Conservation (phyloP, 305 asterid genomes). For the Fraxinus nigra region DNA sequence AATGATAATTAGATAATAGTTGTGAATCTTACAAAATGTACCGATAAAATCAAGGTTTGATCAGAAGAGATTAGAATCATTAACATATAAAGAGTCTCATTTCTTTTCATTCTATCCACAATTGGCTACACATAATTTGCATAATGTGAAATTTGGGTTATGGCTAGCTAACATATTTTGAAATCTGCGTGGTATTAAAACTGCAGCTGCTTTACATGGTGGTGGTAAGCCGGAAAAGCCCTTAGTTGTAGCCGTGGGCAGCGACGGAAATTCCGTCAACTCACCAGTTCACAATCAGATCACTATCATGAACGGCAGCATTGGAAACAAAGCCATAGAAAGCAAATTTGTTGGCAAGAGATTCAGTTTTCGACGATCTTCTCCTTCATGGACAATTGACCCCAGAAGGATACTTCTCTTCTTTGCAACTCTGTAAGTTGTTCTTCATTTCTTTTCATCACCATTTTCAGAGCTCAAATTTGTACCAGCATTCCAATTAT, state of each 20-base stretch:
- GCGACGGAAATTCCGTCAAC: constrained; percentile 17
- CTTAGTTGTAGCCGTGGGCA: constrained; percentile 21
- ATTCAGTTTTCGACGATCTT: constrained; percentile 37
- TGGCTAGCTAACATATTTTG: neutral
- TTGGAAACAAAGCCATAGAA: constrained; percentile 27
- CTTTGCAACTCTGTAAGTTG: constrained; percentile 56
- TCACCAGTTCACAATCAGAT: constrained; percentile 43
- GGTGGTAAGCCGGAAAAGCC: constrained; percentile 41
- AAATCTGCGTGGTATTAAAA: neutral
- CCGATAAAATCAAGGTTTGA: too few relatives aligned
- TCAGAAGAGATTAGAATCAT: too few relatives aligned
- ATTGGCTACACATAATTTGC: neutral
- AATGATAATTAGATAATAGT: too few relatives aligned
- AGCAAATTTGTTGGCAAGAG: constrained; percentile 30
- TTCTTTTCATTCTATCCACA: neutral
- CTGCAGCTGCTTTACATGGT: constrained; percentile 34
- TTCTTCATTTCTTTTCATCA: neutral
- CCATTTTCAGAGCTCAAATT: neutral
- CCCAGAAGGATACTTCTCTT: constrained; percentile 49
- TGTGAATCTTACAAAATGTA: neutral
- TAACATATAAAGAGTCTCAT: neutral
- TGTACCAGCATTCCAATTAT: neutral
- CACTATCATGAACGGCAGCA: constrained; percentile 33
- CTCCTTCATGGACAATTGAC: constrained; percentile 34
- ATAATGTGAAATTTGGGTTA: neutral